Evolutionary conservation across 257 asterid species (phyloP), one percentile per base, ranked within the genome.

Genomic region (Gentiana macrophylla): DNA sequence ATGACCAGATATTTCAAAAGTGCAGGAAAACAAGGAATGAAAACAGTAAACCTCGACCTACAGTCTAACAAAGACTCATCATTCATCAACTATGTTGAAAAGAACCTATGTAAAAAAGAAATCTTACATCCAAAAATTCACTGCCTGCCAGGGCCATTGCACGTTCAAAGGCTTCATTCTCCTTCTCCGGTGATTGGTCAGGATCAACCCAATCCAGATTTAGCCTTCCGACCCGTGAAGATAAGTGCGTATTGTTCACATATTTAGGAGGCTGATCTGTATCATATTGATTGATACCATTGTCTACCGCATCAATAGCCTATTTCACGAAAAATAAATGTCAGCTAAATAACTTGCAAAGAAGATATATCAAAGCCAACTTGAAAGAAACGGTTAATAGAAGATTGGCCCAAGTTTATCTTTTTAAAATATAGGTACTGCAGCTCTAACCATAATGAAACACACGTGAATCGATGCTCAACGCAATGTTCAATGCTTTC

Each of bases 231-330:
- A 89, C 88, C 49, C 97, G 84, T 46, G 94, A 86, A 72, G 95
- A 82, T 69, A 89, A 70, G 67, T 84, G 86, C 0, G 94, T 86
- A 63, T 73, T 80, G 61, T 83, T 86, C 56, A 81, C 93, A 50
- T 86, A 89, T 74, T 80, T 75, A 12, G 97, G 93, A n/a, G 84
- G 84, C 67, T 80, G 87, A 70, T 89, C 95, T 1, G 95, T 84
- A 38, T 86, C 97, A 41, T 80, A 86, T 74, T 69, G 95, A 76
- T 82, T 84, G 65, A 86, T 86, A 59, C 95, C 97, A 64, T 86
- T 86, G 77, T 86, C 97, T 63, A 80, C 37, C 32, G 95, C 93
- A 81, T 89, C 95, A 56, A 86, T 82, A 59, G 95, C 95, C 97
- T 89, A 73, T 58, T 55, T 64, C 47, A 72, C 52, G 55, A 24